Evolutionary conservation across 1,284 basidiomycete genomes (phyloP).

Genomic region (Naganishia sp.): DNA sequence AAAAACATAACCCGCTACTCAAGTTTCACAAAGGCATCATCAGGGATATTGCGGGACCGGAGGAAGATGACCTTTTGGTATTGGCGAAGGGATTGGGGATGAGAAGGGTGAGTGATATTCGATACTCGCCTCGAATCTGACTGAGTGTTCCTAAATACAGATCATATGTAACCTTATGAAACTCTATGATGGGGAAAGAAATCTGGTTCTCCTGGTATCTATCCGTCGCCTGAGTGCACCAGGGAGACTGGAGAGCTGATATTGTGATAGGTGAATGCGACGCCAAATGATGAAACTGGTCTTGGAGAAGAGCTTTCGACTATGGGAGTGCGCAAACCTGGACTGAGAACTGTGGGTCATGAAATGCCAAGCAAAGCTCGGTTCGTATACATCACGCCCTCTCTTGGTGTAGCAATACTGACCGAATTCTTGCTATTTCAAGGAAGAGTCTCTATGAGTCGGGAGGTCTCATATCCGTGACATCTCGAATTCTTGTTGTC

Average conservation of each 20-base stretch:
- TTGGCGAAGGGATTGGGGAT: conserved; percentile 85
- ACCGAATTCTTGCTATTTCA: conserved; percentile 6
- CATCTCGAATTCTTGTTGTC: conserved; percentile 89
- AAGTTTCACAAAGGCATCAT: conserved; percentile 55
- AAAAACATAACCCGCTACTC: conserved; percentile 52
- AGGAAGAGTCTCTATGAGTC: conserved; percentile 82
- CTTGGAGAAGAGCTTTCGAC: conserved; percentile 91
- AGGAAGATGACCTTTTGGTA: conserved; percentile 76
- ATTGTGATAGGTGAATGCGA: conserved; percentile 64
- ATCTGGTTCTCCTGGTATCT: conserved; percentile 69
- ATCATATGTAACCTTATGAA: conserved; percentile 83
- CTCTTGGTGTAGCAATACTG: not conserved
- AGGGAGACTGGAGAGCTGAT: not conserved
- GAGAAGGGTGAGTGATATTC: conserved; percentile 55
- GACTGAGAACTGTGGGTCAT: conserved; percentile 78
- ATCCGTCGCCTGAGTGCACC: no score
- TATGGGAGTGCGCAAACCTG: conserved; percentile 84
- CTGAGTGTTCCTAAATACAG: conserved; percentile 37
- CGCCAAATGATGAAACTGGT: conserved; percentile 79
- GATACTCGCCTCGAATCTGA: no score
- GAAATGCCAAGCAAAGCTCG: conserved; percentile 79
- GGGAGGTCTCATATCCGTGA: conserved; percentile 88
- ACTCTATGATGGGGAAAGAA: conserved; percentile 86
- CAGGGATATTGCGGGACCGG: conserved; percentile 59
- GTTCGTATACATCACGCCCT: conserved; percentile 51